Evolutionary conservation across 768 basidiomycete genomes (phyloP).

Genomic region (Steccherinum ochraceum): DNA sequence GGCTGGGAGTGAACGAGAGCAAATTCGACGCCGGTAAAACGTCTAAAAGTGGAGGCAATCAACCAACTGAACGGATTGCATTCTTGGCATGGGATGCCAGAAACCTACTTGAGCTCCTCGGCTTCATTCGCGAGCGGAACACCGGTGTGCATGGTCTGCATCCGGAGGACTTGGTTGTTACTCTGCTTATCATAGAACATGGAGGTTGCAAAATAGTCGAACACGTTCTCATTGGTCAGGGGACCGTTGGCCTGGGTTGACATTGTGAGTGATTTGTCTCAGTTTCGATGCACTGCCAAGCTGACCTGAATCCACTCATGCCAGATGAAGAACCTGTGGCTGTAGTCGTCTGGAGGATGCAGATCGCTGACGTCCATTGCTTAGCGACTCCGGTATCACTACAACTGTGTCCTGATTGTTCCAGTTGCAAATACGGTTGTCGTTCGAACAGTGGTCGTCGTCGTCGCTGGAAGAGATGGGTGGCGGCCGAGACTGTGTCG

Average conservation of each 20-base stretch:
- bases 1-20: slow-evolving; percentile 75
- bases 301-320: slow-evolving; percentile 82
- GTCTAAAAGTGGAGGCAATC: slow-evolving; percentile 36
- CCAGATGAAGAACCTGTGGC: slow-evolving; percentile 82
- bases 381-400: too few species aligned
- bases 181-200: slow-evolving; percentile 96
- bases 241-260: slow-evolving; percentile 62
- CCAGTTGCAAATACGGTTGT: not conserved
- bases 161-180: slow-evolving; percentile 86
- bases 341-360: slow-evolving; percentile 78
- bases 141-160: slow-evolving; percentile 91
- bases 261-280: slow-evolving; percentile 7
- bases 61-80: slow-evolving; percentile 8
- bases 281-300: not conserved
- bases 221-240: slow-evolving; percentile 69
- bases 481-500: not conserved
- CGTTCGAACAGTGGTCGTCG: not conserved
- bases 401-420: too few species aligned
- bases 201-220: slow-evolving; percentile 85
- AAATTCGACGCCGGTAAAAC: slow-evolving; percentile 85
- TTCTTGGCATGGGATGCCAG: slow-evolving; percentile 1
- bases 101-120: slow-evolving; percentile 73
- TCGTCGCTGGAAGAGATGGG: not conserved
- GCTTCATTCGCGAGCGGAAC: slow-evolving; percentile 71
- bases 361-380: slow-evolving; percentile 57